phyloP scores from a whole-genome alignment of 805 yeast genomes.

The Cyberlindnera mississippiensis region DNA sequence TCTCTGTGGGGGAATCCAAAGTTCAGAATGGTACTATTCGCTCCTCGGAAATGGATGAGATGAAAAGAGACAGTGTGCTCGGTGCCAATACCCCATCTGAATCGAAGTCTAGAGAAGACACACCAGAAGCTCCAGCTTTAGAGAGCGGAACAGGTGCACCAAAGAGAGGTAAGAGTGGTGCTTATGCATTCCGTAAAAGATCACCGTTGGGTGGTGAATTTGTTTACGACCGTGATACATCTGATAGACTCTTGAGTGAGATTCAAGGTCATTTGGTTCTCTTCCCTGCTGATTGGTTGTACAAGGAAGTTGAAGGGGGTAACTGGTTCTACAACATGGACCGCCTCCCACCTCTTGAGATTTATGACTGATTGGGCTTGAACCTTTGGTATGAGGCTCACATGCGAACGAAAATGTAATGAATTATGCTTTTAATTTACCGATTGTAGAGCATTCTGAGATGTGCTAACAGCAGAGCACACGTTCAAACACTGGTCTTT shows the following conservation, averaged over 20 bases:
- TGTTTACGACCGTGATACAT: conserved; percentile 69
- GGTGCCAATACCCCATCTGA: conserved; percentile 7
- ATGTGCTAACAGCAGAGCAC: too few relatives aligned
- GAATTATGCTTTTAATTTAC: too few relatives aligned
- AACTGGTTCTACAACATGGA: conserved; percentile 97
- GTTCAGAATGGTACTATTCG: conserved; percentile 10
- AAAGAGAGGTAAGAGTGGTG: conserved; percentile 35
- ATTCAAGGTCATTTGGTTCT: conserved; percentile 83
- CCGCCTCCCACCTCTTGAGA: conserved; percentile 91
- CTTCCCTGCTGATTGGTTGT: conserved; percentile 92
- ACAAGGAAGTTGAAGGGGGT: conserved; percentile 79
- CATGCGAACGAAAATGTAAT: too few relatives aligned
- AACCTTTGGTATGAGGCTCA: too few relatives aligned
- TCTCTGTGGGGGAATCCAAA: neutral
- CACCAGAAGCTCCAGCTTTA: neutral
- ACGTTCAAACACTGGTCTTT: too few relatives aligned
- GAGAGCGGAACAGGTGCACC: conserved; percentile 4
- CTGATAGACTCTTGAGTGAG: conserved; percentile 65
- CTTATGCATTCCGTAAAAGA: conserved; percentile 33
- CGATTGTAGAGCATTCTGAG: too few relatives aligned
- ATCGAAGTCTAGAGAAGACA: neutral
- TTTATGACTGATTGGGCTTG: conserved; percentile 79
- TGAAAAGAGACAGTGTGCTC: conserved; percentile 11
- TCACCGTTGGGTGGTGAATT: conserved; percentile 36
- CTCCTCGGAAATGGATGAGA: conserved; percentile 8